A percentile compares a stretch with the other conserved stretches of the same genome.
phyloP scores from a whole-genome alignment of 2,329 filamentous ascomycete genomes.

The Talaromyces sp. region DNA sequence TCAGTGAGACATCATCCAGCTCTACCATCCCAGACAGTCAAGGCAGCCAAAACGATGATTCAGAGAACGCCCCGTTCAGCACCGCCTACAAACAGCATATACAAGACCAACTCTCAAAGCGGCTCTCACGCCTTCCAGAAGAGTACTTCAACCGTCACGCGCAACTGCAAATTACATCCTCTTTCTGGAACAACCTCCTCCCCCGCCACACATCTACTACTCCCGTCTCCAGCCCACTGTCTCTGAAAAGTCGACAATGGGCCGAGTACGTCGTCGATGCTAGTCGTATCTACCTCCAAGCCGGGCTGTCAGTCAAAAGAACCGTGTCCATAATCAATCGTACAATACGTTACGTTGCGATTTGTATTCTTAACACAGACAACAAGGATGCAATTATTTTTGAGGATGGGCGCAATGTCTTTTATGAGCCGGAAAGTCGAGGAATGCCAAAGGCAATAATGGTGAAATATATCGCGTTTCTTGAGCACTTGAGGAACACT shows the following conservation, averaged over 20 bases:
- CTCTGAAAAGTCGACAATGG: slow-evolving; percentile 2
- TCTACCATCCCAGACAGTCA: not conserved
- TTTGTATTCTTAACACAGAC: not conserved
- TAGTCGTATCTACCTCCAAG: not conserved
- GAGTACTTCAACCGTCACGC: not conserved
- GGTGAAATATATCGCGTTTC: not conserved
- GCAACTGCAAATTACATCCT: not conserved
- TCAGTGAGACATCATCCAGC: not conserved
- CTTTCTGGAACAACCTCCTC: not conserved
- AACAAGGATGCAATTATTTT: not conserved
- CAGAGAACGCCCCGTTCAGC: not conserved
- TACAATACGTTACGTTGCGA: not conserved
- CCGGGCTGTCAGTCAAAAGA: not conserved
- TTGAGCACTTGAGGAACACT: not conserved
- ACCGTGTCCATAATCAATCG: not conserved
- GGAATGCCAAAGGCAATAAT: not conserved
- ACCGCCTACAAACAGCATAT: not conserved
- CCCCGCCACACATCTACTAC: not conserved
- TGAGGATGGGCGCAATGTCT: not conserved
- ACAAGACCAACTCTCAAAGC: not conserved
- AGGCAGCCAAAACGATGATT: not conserved
- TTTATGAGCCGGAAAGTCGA: not conserved
- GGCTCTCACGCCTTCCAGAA: not conserved
- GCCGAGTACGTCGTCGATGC: not conserved
- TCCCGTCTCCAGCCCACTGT: too few species aligned